A percentile compares a stretch with the other conserved stretches of the same genome.
These are phyloP conservation scores for Rhodotorula taiwanensis DNA, from an alignment of 768 basidiomycete genomes.

Conservation along the genomic window DNA sequence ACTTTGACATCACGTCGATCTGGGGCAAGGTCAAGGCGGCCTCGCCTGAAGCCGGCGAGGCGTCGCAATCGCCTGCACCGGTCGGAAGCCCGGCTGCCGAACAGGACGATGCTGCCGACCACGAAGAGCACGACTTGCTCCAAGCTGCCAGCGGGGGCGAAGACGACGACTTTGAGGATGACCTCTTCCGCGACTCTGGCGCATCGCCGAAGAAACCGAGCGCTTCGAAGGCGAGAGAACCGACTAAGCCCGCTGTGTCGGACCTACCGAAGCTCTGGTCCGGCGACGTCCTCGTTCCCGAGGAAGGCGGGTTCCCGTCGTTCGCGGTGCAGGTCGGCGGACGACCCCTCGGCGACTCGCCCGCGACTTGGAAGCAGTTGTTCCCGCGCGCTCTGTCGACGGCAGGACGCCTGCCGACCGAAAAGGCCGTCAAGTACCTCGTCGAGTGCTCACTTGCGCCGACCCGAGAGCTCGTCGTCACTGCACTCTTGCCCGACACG, in stretches of 20 bases:
- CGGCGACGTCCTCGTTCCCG: constrained; percentile 36
- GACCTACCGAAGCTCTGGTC: constrained; percentile 32
- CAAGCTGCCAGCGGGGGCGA: constrained; percentile 41
- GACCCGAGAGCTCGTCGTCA: constrained; percentile 69
- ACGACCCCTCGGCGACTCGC: constrained; percentile 54
- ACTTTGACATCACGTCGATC: constrained; percentile 38
- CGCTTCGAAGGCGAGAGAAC: neutral
- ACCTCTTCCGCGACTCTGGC: constrained; percentile 51
- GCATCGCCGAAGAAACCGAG: constrained; percentile 12
- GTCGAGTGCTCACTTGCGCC: constrained; percentile 69
- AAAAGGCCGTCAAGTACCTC: constrained; percentile 70
- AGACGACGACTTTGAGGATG: constrained; percentile 81
- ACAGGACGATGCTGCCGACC: neutral
- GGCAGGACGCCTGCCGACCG: constrained; percentile 73
- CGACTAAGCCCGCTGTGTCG: neutral
- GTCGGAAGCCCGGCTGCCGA: neutral
- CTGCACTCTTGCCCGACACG: constrained; percentile 62
- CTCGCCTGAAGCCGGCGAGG: constrained; percentile 8
- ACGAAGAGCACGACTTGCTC: constrained; percentile 5
- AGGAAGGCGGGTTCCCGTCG: constrained; percentile 60
- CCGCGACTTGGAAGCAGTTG: constrained; percentile 65
- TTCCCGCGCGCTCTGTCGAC: constrained; percentile 68
- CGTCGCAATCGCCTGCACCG: neutral
- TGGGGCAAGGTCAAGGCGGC: constrained; percentile 37
- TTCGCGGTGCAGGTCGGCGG: constrained; percentile 73